phyloP scores from a whole-genome alignment of 352 stramenopile genomes.

The Globisporangium paddicum region DNA sequence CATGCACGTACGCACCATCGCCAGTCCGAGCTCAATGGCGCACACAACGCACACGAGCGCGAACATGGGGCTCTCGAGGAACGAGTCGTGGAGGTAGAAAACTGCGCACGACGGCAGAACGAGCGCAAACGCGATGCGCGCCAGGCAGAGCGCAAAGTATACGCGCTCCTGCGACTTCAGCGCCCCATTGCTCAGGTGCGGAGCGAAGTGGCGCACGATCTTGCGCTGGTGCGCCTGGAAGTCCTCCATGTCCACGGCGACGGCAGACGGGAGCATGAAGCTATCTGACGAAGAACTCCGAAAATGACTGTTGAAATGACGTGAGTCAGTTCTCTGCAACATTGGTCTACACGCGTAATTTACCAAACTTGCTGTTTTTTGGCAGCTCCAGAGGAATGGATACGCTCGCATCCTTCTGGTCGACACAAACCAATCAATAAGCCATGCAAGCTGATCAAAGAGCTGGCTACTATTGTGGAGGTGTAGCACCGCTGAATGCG shows the following conservation, averaged over 20 bases:
- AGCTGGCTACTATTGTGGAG: conserved; percentile 5
- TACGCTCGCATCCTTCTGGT: conserved; percentile 2
- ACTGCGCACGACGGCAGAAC: conserved; percentile 42
- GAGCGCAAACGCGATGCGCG: conserved; percentile 48
- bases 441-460: not conserved
- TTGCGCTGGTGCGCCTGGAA: conserved; percentile 61
- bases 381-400: not conserved
- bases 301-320: conserved; percentile 1
- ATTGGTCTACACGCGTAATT: not conserved
- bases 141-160: conserved; percentile 51
- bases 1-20: conserved; percentile 28
- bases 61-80: conserved; percentile 58
- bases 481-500: not conserved
- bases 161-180: conserved; percentile 46
- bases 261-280: conserved; percentile 25
- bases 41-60: conserved; percentile 49
- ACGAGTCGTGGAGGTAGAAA: conserved; percentile 45
- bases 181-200: conserved; percentile 49
- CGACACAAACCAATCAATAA: not conserved
- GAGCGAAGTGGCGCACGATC: conserved; percentile 69
- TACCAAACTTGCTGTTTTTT: not conserved
- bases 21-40: conserved; percentile 40
- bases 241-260: conserved; percentile 21
- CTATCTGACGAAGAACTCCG: conserved; percentile 4
- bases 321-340: not conserved